A percentile compares a stretch with the other conserved stretches of the same genome.
Conservation (phyloP, 768 basidiomycete genomes). For the Rhodosporidiobolus odoratus region DNA sequence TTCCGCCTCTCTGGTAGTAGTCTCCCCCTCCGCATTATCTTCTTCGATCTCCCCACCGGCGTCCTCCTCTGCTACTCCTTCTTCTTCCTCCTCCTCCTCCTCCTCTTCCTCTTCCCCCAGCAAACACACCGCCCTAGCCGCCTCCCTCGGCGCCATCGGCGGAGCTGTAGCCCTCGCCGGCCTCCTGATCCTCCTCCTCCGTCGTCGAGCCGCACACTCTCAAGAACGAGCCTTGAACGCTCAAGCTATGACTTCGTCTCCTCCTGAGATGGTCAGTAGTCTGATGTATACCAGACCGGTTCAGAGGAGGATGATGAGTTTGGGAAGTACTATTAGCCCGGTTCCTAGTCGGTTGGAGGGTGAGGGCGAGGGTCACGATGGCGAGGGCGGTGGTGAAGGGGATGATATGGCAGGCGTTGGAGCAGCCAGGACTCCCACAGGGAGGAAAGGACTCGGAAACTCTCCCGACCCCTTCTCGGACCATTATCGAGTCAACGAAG, state of each 20-base stretch:
- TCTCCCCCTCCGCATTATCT: not conserved
- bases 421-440: not conserved
- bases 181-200: slow-evolving; percentile 14
- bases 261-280: slow-evolving; percentile 31
- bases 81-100: not conserved
- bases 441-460: not conserved
- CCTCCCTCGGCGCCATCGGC: slow-evolving; percentile 27
- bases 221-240: not conserved
- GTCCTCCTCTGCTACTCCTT: not conserved
- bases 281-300: slow-evolving; percentile 38
- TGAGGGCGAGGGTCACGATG: not conserved
- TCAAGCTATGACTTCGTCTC: too few species aligned
- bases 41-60: not conserved
- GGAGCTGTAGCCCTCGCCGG: slow-evolving; percentile 25
- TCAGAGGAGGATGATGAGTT: slow-evolving; percentile 26
- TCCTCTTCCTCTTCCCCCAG: not conserved
- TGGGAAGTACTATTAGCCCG: slow-evolving; percentile 30
- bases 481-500: slow-evolving; percentile 19
- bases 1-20: not conserved
- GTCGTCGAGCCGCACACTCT: slow-evolving; percentile 11
- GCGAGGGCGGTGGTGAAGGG: not conserved
- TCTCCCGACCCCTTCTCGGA: slow-evolving; percentile 23
- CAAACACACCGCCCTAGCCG: slow-evolving; percentile 19
- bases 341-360: not conserved
- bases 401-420: too few species aligned